phyloP scores from a whole-genome alignment of 768 basidiomycete species.

The Leccinellum luteum region DNA sequence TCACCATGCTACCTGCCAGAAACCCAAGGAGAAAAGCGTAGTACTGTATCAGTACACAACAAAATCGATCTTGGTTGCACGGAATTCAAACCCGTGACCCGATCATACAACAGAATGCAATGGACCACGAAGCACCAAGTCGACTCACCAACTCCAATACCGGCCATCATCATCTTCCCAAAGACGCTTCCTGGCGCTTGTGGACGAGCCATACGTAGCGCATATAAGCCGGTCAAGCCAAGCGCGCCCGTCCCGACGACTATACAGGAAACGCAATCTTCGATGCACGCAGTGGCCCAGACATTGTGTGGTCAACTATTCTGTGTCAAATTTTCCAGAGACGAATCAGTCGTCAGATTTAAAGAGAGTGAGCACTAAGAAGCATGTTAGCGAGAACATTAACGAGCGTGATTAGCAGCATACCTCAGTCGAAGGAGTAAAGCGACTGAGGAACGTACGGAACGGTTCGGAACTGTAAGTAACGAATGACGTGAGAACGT shows the following conservation, averaged over 20 bases:
- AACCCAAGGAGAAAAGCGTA: slow-evolving; percentile 17
- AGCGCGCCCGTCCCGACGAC: slow-evolving; percentile 66
- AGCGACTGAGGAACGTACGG: too few species aligned
- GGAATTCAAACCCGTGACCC: background rate
- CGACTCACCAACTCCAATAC: slow-evolving; percentile 57
- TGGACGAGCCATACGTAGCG: slow-evolving; percentile 60
- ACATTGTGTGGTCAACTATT: too few species aligned
- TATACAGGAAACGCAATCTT: too few species aligned
- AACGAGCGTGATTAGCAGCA: too few species aligned
- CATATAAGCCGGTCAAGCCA: slow-evolving; percentile 62
- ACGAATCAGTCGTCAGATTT: too few species aligned
- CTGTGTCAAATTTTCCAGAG: too few species aligned
- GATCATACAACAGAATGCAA: background rate
- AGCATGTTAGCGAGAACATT: too few species aligned
- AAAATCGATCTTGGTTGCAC: background rate
- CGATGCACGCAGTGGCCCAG: too few species aligned
- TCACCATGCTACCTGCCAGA: slow-evolving; percentile 28
- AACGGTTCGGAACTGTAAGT: too few species aligned
- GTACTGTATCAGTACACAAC: slow-evolving; percentile 9
- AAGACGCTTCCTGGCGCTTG: slow-evolving; percentile 57
- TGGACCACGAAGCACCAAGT: background rate
- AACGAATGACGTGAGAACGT: too few species aligned
- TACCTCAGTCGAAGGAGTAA: too few species aligned
- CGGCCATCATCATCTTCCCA: slow-evolving; percentile 62
- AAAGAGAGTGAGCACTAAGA: too few species aligned